phyloP scores from a whole-genome alignment of 1,284 basidiomycete species.

The Marasmius oreades region DNA sequence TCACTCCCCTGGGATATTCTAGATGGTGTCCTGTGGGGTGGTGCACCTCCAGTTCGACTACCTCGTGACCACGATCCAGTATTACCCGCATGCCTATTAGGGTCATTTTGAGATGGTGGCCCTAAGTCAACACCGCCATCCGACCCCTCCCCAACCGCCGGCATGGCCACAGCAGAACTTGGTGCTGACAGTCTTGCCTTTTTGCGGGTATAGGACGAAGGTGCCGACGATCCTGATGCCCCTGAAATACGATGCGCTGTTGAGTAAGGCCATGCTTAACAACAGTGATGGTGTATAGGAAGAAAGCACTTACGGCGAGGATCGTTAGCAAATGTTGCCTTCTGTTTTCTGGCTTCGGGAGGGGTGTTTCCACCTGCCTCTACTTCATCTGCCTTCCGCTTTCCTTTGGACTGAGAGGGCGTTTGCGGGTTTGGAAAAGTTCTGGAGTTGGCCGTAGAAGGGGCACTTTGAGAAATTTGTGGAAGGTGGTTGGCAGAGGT shows the following conservation, averaged over 20 bases:
- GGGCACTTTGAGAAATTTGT: not conserved
- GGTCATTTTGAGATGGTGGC: not conserved
- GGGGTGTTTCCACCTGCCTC: constrained; percentile 35
- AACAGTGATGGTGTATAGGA: constrained; percentile 3
- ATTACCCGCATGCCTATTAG: constrained; percentile 14
- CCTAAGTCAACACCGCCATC: not conserved
- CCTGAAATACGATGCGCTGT: constrained; percentile 43
- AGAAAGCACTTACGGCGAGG: constrained; percentile 36
- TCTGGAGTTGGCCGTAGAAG: not conserved
- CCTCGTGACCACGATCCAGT: constrained; percentile 52
- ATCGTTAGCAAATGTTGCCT: constrained; percentile 43
- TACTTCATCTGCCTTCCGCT: constrained; percentile 47
- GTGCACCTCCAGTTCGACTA: constrained; percentile 22
- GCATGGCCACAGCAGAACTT: constrained; percentile 16
- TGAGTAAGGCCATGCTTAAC: constrained; percentile 7
- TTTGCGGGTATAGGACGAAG: constrained; percentile 68
- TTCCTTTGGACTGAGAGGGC: constrained; percentile 26
- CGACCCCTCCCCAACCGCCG: constrained; percentile 9
- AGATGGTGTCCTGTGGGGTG: constrained; percentile 19
- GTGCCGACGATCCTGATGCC: constrained; percentile 43
- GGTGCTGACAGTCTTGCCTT: constrained; percentile 57
- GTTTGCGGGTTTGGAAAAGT: not conserved
- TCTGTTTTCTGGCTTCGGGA: constrained; percentile 36
- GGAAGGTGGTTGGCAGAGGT: not conserved
- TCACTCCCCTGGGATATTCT: constrained; percentile 15